phyloP scores from a whole-genome alignment of 2,329 filamentous ascomycete genomes.

The Lachnellula occidentalis region DNA sequence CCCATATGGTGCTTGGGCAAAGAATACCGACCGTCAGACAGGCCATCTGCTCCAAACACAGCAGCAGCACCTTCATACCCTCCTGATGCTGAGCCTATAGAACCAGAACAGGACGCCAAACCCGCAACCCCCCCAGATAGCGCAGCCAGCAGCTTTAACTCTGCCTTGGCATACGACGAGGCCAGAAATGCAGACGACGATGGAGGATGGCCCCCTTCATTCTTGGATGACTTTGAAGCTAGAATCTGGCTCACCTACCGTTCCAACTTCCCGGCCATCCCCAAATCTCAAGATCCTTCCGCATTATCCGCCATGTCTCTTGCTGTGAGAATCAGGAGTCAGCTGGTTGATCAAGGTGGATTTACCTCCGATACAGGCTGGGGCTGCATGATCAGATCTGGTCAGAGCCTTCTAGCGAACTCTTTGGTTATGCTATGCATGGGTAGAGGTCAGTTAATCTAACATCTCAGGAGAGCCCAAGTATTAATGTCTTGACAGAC shows the following conservation, averaged over 20 bases:
- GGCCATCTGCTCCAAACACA: slow-evolving; percentile 5
- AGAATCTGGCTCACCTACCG: slow-evolving; percentile 96
- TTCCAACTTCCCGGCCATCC: slow-evolving; percentile 77
- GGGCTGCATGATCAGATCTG: slow-evolving; percentile 98
- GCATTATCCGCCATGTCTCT: slow-evolving; percentile 70
- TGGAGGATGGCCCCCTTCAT: slow-evolving; percentile 72
- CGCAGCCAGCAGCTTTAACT: slow-evolving; percentile 27
- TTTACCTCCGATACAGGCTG: slow-evolving; percentile 94
- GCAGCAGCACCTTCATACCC: slow-evolving; percentile 10
- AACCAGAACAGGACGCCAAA: slow-evolving; percentile 8
- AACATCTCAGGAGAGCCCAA: not conserved
- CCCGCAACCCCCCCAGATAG: slow-evolving; percentile 30
- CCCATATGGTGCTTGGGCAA: slow-evolving; percentile 80
- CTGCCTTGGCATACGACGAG: slow-evolving; percentile 23
- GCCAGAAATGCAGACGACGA: slow-evolving; percentile 18
- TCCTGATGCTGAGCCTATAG: slow-evolving; percentile 7
- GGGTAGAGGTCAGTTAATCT: slow-evolving; percentile 62
- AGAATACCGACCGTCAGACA: slow-evolving; percentile 41
- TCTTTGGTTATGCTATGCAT: slow-evolving; percentile 66
- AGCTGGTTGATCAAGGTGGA: slow-evolving; percentile 69
- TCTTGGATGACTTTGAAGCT: slow-evolving; percentile 89
- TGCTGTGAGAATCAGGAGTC: slow-evolving; percentile 75
- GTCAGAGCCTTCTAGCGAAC: slow-evolving; percentile 89
- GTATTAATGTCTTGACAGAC: slow-evolving; percentile 41
- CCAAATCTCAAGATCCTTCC: slow-evolving; percentile 69